Conservation (phyloP, 306 rosid genomes). For the Trifolium pratense region DNA sequence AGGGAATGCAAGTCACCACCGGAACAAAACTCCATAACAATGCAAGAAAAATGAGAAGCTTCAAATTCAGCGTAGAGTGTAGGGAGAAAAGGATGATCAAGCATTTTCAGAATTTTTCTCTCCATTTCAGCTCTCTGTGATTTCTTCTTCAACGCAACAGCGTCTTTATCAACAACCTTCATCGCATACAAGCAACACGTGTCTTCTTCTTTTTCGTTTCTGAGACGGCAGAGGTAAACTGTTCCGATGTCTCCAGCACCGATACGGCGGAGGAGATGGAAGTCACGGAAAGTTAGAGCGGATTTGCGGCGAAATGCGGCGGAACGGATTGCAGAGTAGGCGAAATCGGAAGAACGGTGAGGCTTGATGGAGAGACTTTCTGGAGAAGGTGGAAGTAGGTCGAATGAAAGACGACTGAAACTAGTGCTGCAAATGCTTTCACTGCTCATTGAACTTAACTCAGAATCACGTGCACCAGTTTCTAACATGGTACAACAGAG, state of each 20-base stretch:
- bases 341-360: slow-evolving; percentile 91
- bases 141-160: slow-evolving; percentile 80
- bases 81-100: slow-evolving; percentile 92
- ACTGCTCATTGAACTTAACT: slow-evolving; percentile 80
- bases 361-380: slow-evolving; percentile 71
- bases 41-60: slow-evolving; percentile 89
- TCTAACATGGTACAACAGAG: slow-evolving; percentile 65
- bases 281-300: slow-evolving; percentile 79
- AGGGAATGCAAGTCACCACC: slow-evolving; percentile 97
- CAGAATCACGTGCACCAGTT: slow-evolving; percentile 61
- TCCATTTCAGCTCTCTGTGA: slow-evolving; percentile 88
- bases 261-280: slow-evolving; percentile 74
- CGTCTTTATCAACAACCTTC: slow-evolving; percentile 94
- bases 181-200: slow-evolving; percentile 67
- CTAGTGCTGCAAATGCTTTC: slow-evolving; percentile 81
- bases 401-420: slow-evolving; percentile 88
- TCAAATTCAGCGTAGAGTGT: slow-evolving; percentile 94
- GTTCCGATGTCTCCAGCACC: slow-evolving; percentile 95
- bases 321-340: slow-evolving; percentile 85
- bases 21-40: slow-evolving; percentile 97
- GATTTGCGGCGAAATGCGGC: slow-evolving; percentile 60
- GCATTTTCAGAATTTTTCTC: slow-evolving; percentile 83
- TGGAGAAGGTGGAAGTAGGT: slow-evolving; percentile 57
- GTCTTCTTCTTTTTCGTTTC: slow-evolving; percentile 36
- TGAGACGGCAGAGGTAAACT: slow-evolving; percentile 77